These are phyloP conservation scores for Oleoguttula mirabilis DNA, from an alignment of 495 filamentous ascomycete genomes.

Conservation along the genomic window DNA sequence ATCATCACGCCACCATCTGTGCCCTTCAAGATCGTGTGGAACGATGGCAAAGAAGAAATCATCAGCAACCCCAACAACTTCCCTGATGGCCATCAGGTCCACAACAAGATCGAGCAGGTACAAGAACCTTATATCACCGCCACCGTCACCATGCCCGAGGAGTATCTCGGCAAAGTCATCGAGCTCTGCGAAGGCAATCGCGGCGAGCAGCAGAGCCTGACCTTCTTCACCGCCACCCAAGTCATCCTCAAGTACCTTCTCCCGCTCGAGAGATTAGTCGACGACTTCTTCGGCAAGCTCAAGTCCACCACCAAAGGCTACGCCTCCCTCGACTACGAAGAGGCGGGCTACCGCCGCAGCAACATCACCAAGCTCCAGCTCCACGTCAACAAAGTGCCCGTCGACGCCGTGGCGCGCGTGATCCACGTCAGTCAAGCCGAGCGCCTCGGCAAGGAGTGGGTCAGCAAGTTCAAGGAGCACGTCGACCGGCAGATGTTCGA, in stretches of 20 bases:
- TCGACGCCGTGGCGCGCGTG: constrained; percentile 87
- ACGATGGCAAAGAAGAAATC: constrained; percentile 56
- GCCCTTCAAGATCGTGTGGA: constrained; percentile 73
- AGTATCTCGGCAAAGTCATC: constrained; percentile 87
- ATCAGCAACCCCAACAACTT: constrained; percentile 79
- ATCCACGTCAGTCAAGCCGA: constrained; percentile 70
- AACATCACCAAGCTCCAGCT: constrained; percentile 83
- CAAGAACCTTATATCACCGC: constrained; percentile 79
- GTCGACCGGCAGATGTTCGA: constrained; percentile 95
- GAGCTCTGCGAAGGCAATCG: constrained; percentile 87
- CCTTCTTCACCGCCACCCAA: constrained; percentile 87
- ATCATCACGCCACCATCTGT: constrained; percentile 96
- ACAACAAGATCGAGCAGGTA: constrained; percentile 47
- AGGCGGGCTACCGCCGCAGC: constrained; percentile 71
- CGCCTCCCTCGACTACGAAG: constrained; percentile 87
- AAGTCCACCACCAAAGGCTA: constrained; percentile 79
- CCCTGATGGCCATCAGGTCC: constrained; percentile 62
- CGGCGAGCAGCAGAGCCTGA: constrained; percentile 70
- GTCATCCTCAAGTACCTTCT: constrained; percentile 91
- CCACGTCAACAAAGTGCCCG: constrained; percentile 81
- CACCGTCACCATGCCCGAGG: constrained; percentile 84
- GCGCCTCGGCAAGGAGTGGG: constrained; percentile 71
- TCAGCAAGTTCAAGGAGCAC: constrained; percentile 92
- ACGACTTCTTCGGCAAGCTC: constrained; percentile 94
- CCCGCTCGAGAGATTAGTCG: constrained; percentile 76